Percentiles rank a stretch among this genome's conserved stretches.
These are phyloP conservation scores for Erysiphe pulchra DNA, from an alignment of 2,329 filamentous ascomycete species.

Conservation along the genomic window DNA sequence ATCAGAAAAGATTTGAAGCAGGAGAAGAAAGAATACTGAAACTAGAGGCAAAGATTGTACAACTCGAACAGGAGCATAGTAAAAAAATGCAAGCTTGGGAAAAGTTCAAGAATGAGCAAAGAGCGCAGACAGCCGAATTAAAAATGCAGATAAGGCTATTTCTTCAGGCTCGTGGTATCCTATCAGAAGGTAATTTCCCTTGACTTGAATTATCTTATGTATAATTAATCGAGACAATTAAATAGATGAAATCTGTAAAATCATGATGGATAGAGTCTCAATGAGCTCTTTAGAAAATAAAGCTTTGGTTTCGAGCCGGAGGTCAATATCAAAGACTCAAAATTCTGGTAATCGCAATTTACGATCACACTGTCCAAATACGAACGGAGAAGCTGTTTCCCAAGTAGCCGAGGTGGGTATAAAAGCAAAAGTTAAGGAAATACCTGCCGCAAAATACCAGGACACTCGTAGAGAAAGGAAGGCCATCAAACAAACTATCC, in stretches of 20 bases:
- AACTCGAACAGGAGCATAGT: constrained; percentile 1
- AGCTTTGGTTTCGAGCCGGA: background rate
- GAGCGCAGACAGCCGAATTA: background rate
- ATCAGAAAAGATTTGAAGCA: constrained; percentile 2
- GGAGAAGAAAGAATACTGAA: constrained; percentile 1
- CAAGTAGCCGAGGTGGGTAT: background rate
- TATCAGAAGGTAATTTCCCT: background rate
- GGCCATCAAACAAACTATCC: background rate
- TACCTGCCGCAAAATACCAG: background rate
- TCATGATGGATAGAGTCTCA: background rate
- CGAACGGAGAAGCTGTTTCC: too few species aligned
- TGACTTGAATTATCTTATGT: background rate
- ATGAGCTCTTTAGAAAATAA: background rate
- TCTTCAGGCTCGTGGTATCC: background rate
- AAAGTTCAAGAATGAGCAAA: constrained; percentile 1
- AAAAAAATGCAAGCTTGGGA: background rate
- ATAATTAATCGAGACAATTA: background rate
- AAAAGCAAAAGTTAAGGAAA: background rate
- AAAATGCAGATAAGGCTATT: background rate
- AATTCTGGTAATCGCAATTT: background rate
- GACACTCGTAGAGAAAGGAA: background rate
- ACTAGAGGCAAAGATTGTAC: constrained; percentile 2
- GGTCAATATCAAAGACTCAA: background rate
- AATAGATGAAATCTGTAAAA: background rate
- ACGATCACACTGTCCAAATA: background rate